Percentiles rank a stretch among this genome's conserved stretches.
These are phyloP conservation scores for Pseudocercospora macadamiae DNA, from an alignment of 2,329 filamentous ascomycete species.

Conservation along the genomic window DNA sequence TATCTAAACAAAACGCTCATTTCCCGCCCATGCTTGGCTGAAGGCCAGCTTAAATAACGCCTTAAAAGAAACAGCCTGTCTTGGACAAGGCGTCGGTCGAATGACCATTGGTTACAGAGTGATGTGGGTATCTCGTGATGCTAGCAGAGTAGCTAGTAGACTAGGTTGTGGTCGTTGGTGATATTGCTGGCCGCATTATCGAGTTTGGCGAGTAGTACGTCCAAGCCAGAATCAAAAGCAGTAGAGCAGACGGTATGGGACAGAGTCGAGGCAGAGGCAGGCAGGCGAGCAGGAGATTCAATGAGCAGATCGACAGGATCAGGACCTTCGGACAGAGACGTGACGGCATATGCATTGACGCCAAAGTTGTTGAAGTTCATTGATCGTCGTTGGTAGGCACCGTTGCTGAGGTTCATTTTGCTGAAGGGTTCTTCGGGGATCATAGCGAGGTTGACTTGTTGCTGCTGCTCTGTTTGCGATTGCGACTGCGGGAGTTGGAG, in stretches of 20 bases:
- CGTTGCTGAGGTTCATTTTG: conserved; percentile 68
- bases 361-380: conserved; percentile 42
- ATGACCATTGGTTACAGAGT: conserved; percentile 2
- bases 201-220: conserved; percentile 35
- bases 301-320: conserved; percentile 32
- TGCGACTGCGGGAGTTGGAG: conserved; percentile 37
- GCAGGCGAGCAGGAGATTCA: conserved; percentile 22
- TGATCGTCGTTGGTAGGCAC: conserved; percentile 56
- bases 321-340: conserved; percentile 30
- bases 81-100: neutral
- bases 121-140: conserved; percentile 20
- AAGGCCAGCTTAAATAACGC: neutral
- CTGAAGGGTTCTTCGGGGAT: conserved; percentile 82
- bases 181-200: conserved; percentile 32
- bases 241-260: conserved; percentile 19
- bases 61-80: neutral
- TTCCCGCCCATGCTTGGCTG: neutral
- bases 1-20: conserved; percentile 2
- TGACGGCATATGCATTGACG: conserved; percentile 40
- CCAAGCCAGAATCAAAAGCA: conserved; percentile 24
- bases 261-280: conserved; percentile 20
- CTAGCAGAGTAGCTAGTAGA: conserved; percentile 2
- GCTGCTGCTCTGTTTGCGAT: conserved; percentile 26
- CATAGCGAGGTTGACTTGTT: conserved; percentile 74
- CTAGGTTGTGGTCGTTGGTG: conserved; percentile 3